Percentiles rank a stretch among this genome's conserved stretches.
Conservation (phyloP, 1,284 basidiomycete species). For the Boletellus deceptivus region DNA sequence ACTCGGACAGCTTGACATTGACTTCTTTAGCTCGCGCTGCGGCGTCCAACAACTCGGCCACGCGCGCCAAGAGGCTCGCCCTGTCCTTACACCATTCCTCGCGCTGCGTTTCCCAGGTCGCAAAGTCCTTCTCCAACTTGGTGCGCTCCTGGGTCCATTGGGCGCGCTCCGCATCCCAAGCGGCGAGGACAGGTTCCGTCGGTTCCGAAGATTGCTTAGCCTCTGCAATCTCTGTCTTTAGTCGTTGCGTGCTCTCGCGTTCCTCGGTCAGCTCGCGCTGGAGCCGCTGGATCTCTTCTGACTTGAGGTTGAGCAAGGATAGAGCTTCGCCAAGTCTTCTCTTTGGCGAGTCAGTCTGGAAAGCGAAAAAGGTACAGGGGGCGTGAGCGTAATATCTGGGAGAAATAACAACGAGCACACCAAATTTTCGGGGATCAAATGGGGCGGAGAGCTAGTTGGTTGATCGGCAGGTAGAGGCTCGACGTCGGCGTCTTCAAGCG, state of each 20-base stretch:
- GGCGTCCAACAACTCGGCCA: constrained; percentile 19
- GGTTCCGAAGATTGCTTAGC: constrained; percentile 15
- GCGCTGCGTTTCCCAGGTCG: constrained; percentile 14
- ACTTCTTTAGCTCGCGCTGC: constrained; percentile 12
- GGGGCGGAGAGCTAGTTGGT: constrained; percentile 20
- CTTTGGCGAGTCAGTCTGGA: constrained; percentile 29
- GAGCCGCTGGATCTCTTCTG: constrained; percentile 38
- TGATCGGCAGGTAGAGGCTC: constrained; percentile 7
- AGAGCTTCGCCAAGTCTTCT: constrained; percentile 33
- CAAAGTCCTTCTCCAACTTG: constrained; percentile 21
- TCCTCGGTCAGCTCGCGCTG: constrained; percentile 25
- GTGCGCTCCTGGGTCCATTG: constrained; percentile 26
- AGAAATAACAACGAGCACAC: constrained; percentile 11
- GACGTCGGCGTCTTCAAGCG: constrained; percentile 22
- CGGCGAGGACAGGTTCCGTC: constrained; percentile 7
- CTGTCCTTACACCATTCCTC: constrained; percentile 19
- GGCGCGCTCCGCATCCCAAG: constrained; percentile 29
- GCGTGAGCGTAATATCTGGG: not conserved
- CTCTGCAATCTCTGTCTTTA: constrained; percentile 14
- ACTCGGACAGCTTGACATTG: constrained; percentile 6
- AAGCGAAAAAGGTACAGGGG: not conserved
- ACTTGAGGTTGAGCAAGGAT: constrained; percentile 36
- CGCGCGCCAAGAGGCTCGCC: constrained; percentile 12
- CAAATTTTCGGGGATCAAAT: constrained; percentile 15
- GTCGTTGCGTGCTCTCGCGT: constrained; percentile 4